Base-by-base conservation (phyloP, 192 early-diverging fungal genomes). In the Entophlyctis luteolus region DNA sequence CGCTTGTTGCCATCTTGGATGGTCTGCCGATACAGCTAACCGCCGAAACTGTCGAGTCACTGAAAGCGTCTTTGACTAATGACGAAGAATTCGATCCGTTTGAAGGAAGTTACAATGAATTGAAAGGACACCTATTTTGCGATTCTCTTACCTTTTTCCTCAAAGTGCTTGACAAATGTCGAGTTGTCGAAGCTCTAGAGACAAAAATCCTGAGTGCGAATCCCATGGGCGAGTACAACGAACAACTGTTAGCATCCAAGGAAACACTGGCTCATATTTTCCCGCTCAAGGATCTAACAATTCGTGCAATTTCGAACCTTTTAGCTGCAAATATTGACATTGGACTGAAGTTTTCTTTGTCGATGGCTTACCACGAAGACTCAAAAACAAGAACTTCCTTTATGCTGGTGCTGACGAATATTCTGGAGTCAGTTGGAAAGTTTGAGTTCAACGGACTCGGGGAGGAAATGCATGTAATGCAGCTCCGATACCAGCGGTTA, bases 351-450 rank as follows among this genome's bases (percentile, higher is more conserved):
- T 92, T 88, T 73, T 93, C 92, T 46, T 72, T 98, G 25, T 83
- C 90, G 0, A 89, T 94, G 81, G 90, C 87, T 14, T 97, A 95
- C 63, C 90, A 96, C 72, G 93, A 93, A 72, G 93, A 97, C 73
- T 83, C 87, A 16, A 86, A 88, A 65, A 92, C 90, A 53, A 83
- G 96, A 20, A 88, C 91, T 0, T 84, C 93, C 25, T 98, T 97
- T 67, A 93, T 93, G 73, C 86, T 93, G 50, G 93, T 98, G 32
- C 76, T 98, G 39, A 94, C 93, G 27, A 91, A 95, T 58, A 88
- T 97, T 48, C 75, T 98, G 47, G 88, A 92, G 57, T 77, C 87
- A 73, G 95, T 91, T n/a, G 87, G 86, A 2, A 54, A 70, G 1
- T 46, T 78, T 62, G 50, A 77, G 47, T 77, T 75, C n/a, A 89